phyloP scores from a whole-genome alignment of 805 yeast genomes.

The Candida argentea region DNA sequence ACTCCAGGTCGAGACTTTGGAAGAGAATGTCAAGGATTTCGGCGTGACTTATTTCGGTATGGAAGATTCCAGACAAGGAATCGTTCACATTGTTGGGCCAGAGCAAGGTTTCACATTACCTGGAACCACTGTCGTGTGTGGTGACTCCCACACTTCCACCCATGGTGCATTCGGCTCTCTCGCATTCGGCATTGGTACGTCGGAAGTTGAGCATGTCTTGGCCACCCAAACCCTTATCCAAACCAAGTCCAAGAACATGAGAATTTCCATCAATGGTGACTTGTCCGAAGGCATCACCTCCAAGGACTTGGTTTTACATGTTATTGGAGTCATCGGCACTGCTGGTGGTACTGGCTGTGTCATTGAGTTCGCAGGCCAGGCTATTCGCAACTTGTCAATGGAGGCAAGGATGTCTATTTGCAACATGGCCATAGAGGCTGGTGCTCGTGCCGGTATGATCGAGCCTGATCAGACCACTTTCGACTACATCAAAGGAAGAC shows the following conservation, averaged over 20 bases:
- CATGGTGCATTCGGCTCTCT: conserved; percentile 98
- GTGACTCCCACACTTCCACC: conserved; percentile 97
- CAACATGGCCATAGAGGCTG: conserved; percentile 98
- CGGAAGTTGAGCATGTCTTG: conserved; percentile 96
- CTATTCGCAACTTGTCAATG: conserved; percentile 82
- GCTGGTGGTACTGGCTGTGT: conserved; percentile 99
- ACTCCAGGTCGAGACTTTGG: conserved; percentile 85
- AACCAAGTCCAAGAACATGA: conserved; percentile 93
- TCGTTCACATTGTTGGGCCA: conserved; percentile 97
- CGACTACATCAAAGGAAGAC: conserved; percentile 85
- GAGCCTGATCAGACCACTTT: conserved; percentile 88
- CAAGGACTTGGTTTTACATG: conserved; percentile 88
- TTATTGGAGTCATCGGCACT: conserved; percentile 94
- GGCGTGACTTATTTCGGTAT: conserved; percentile 90
- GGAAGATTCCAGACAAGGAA: conserved; percentile 93
- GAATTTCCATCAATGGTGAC: conserved; percentile 76
- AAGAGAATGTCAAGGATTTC: conserved; percentile 84
- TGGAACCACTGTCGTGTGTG: conserved; percentile 98
- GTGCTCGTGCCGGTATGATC: conserved; percentile 99
- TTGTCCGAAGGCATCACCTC: conserved; percentile 87
- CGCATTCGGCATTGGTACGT: conserved; percentile 98
- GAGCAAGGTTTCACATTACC: conserved; percentile 98
- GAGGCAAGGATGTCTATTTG: conserved; percentile 99
- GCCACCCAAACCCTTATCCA: conserved; percentile 97
- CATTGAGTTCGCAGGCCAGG: conserved; percentile 93